Evolutionary conservation across 2,329 filamentous ascomycete genomes (phyloP), one percentile per base, ranked within the genome.

Genomic region (Endoconidiophora polonica): DNA sequence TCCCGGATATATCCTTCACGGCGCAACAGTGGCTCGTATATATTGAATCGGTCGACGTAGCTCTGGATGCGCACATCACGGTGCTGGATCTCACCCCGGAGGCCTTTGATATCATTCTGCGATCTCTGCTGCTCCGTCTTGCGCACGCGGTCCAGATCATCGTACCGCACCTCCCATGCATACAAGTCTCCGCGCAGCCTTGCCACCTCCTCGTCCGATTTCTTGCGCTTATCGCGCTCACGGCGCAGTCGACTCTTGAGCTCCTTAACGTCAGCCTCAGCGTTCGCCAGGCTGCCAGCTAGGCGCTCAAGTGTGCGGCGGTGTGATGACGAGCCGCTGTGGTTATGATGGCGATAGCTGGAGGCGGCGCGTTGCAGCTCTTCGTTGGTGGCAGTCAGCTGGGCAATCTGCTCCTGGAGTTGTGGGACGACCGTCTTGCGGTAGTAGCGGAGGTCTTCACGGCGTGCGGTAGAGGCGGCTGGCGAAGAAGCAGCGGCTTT

Each of bases 21-120:
- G 16, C 55, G 54, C 37, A 60, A 36, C 12, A 59, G 46, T 2
- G 55, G 54, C 44, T 59, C 56, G 23, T 58, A 59, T 10, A 52
- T 38, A 10, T 50, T 43, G 16, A 59, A 46, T 12, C 55, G 49
- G 44, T 54, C 55, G 14, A 42, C 40, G 45, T 54, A 55, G 20
- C 55, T 48, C 22, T 44, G 47, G 1, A 57, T 54, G 3, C 53
- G 46, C 1, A 40, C 43, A 10, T 49, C 47, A 23, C 52, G 55
- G 5, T 50, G 43, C 3, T 51, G 52, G 5, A 57, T 37, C 2
- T 57, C 53, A 29, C 53, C 18, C 37, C 53, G 14, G 20, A 58
- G 29, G 20, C 26, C 40, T 23, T 23, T 20, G 18, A 49, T 49
- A 5, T 49, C 24, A 6, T 49, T 24, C 9, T 18, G n/a, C 1